Evolutionary conservation across 805 yeast genomes (phyloP).

Genomic region (Saturnispora serradocipensis): DNA sequence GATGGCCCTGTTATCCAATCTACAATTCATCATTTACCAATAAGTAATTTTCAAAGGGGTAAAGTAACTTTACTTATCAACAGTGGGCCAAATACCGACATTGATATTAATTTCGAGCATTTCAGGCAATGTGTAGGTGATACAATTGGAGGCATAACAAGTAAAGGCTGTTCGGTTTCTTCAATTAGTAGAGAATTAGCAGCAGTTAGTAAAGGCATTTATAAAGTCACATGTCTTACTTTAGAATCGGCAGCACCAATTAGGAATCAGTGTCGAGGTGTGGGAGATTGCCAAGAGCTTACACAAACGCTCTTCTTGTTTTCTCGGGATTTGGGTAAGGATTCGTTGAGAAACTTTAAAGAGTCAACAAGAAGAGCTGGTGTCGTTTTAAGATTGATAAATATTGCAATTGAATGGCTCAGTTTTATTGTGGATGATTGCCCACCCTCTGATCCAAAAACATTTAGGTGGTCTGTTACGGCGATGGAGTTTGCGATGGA

Average conservation of each 20-base stretch:
- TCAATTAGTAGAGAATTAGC: constrained; percentile 66
- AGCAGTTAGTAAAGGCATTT: constrained; percentile 56
- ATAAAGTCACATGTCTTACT: constrained; percentile 55
- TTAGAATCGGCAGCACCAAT: constrained; percentile 50
- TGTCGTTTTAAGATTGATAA: constrained; percentile 62
- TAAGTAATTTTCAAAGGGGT: constrained; percentile 56
- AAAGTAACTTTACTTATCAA: constrained; percentile 59
- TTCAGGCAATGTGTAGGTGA: constrained; percentile 53
- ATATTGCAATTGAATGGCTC: constrained; percentile 82
- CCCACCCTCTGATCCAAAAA: constrained; percentile 80
- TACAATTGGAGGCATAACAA: constrained; percentile 42
- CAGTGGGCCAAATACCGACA: constrained; percentile 49
- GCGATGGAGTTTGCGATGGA: constrained; percentile 96
- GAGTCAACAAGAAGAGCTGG: constrained; percentile 45
- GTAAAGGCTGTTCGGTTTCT: constrained; percentile 60
- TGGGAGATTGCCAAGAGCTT: constrained; percentile 63
- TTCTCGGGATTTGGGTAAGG: constrained; percentile 73
- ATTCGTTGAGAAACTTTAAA: constrained; percentile 43
- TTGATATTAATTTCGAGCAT: constrained; percentile 46
- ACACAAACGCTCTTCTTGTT: constrained; percentile 67
- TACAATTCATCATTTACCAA: constrained; percentile 36
- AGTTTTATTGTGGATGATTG: constrained; percentile 91
- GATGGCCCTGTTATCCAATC: constrained; percentile 62
- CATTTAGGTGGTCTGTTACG: constrained; percentile 92
- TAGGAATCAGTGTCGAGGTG: constrained; percentile 44